phyloP scores from a whole-genome alignment of 164 flowering plant species.

The Nelumbo lutea region DNA sequence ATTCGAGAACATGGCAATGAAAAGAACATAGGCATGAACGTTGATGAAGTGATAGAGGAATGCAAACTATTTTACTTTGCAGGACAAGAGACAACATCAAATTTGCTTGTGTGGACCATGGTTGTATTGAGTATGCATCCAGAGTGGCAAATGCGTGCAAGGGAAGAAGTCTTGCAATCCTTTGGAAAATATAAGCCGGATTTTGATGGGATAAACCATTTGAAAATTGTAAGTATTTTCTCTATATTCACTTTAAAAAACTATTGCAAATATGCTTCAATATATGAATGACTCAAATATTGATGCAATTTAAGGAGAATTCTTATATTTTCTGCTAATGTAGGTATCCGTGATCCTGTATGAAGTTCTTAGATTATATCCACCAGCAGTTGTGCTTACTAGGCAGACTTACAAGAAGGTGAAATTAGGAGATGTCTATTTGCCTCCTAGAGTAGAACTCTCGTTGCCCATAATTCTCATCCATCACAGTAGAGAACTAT shows the following conservation, averaged over 20 bases:
- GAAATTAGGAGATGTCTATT: constrained; percentile 3
- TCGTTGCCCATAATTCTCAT: neutral
- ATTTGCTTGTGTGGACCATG: constrained; percentile 6
- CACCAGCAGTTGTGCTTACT: neutral
- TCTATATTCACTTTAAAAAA: neutral
- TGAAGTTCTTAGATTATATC: constrained; percentile 15
- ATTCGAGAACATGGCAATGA: neutral
- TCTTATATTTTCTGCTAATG: neutral
- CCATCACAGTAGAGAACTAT: constrained; percentile 9
- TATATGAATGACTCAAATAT: neutral
- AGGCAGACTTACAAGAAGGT: constrained; percentile 1
- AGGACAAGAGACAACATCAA: constrained; percentile 1
- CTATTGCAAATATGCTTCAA: neutral
- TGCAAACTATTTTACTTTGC: constrained; percentile 8
- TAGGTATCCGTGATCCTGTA: constrained; percentile 11
- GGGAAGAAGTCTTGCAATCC: constrained; percentile 4
- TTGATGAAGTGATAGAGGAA: constrained; percentile 6
- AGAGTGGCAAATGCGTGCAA: constrained; percentile 3
- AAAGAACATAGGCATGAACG: constrained; percentile 2
- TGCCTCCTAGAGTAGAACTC: constrained; percentile 4
- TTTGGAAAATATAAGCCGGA: constrained; percentile 1
- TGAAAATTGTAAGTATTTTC: constrained; percentile 1
- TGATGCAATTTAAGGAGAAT: neutral
- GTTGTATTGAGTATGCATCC: constrained; percentile 1
- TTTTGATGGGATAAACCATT: neutral